A percentile compares a stretch with the other conserved stretches of the same genome.
Conservation (phyloP, 345 rosid species). For the Corchorus olitorius region DNA sequence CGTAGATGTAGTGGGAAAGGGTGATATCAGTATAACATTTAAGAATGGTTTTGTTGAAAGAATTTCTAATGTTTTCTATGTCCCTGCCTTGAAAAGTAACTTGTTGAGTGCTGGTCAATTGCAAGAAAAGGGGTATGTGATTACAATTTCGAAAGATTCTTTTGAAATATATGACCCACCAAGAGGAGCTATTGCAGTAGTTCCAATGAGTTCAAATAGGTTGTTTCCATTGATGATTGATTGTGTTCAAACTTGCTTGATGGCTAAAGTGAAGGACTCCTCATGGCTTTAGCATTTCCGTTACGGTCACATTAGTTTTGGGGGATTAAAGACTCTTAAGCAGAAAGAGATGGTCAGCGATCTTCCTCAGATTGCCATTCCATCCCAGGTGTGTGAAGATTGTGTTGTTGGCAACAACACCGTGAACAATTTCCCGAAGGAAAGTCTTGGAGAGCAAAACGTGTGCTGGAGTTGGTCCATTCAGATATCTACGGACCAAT, state of each 20-base stretch:
- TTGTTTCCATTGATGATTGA: slow-evolving; percentile 3
- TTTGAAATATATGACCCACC: not conserved
- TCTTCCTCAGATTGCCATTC: not conserved
- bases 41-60: not conserved
- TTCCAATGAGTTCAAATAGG: not conserved
- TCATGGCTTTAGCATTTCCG: not conserved
- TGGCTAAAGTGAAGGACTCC: not conserved
- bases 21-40: not conserved
- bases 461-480: not conserved
- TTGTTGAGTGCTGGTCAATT: not conserved
- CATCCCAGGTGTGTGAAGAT: no score
- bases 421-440: not conserved
- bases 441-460: not conserved
- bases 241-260: not conserved
- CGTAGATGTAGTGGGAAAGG: not conserved
- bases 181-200: not conserved
- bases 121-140: not conserved
- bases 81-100: not conserved
- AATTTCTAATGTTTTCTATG: not conserved
- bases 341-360: not conserved
- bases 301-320: not conserved
- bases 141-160: not conserved
- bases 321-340: not conserved
- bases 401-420: no score
- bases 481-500: not conserved